Evolutionary conservation across 495 filamentous ascomycete species (phyloP).

Genomic region (Aspergillus campestris): DNA sequence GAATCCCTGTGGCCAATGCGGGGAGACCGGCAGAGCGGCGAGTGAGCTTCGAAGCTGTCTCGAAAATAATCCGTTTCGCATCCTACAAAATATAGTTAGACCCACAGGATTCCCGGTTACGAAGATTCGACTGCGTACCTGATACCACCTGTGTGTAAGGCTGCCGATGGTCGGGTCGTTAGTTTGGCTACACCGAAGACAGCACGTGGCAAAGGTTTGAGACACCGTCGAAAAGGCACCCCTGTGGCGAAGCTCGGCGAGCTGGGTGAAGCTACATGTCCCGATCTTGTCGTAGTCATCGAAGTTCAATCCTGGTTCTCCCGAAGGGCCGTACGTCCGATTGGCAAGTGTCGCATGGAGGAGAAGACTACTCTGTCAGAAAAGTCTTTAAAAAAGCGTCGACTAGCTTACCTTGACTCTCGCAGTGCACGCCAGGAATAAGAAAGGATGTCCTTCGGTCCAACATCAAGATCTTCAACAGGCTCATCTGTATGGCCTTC

Average conservation of each 20-base stretch:
- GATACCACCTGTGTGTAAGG: slow-evolving; percentile 50
- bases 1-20: slow-evolving; percentile 67
- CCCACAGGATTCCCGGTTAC: not conserved
- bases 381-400: not conserved
- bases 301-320: slow-evolving; percentile 20
- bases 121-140: slow-evolving; percentile 35
- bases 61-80: slow-evolving; percentile 53
- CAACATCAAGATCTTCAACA: slow-evolving; percentile 54
- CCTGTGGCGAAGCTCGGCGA: slow-evolving; percentile 76
- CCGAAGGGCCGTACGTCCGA: slow-evolving; percentile 28
- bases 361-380: slow-evolving; percentile 44
- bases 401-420: slow-evolving; percentile 63
- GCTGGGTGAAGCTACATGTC: slow-evolving; percentile 64
- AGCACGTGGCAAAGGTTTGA: slow-evolving; percentile 75
- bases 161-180: slow-evolving; percentile 33
- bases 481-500: slow-evolving; percentile 78
- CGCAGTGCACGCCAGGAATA: slow-evolving; percentile 91
- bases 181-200: slow-evolving; percentile 49
- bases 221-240: slow-evolving; percentile 93
- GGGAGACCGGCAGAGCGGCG: slow-evolving; percentile 88
- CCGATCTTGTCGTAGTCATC: slow-evolving; percentile 50
- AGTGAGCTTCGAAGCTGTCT: slow-evolving; percentile 68
- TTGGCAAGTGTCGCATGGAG: slow-evolving; percentile 34
- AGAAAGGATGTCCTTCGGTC: slow-evolving; percentile 79
- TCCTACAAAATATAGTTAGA: slow-evolving; percentile 31